Percentiles rank a stretch among this genome's conserved stretches.
phyloP scores from a whole-genome alignment of 176 grass and related monocot genomes.

The Puya raimondii region DNA sequence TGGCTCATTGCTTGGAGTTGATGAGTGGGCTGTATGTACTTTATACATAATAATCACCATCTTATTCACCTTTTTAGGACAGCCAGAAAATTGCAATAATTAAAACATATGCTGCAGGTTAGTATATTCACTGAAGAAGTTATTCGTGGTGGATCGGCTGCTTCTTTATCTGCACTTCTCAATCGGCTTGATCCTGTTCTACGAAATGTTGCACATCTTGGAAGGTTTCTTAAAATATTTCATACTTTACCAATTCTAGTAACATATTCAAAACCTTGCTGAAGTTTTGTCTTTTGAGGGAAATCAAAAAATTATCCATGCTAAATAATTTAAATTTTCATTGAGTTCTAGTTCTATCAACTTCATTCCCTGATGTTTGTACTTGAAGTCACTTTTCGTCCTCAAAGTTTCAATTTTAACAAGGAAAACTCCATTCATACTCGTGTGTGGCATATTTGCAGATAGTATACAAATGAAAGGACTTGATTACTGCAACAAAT shows the following conservation, averaged over 20 bases:
- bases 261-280: not conserved
- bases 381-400: not conserved
- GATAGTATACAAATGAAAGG: too few species aligned
- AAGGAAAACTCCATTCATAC: too few species aligned
- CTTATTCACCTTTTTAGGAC: slow-evolving; percentile 12
- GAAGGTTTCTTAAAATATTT: slow-evolving; percentile 40
- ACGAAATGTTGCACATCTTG: slow-evolving; percentile 69
- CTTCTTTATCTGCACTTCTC: slow-evolving; percentile 85
- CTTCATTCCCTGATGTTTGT: not conserved
- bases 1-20: slow-evolving; percentile 73
- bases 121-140: slow-evolving; percentile 95
- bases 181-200: slow-evolving; percentile 95
- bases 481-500: too few species aligned
- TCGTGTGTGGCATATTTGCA: too few species aligned
- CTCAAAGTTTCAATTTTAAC: not conserved
- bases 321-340: too few species aligned
- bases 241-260: not conserved
- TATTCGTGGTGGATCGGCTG: slow-evolving; percentile 95
- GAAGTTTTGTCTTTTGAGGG: too few species aligned
- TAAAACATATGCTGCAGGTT: slow-evolving; percentile 33
- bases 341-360: too few species aligned
- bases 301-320: not conserved
- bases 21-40: slow-evolving; percentile 67
- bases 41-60: slow-evolving; percentile 20
- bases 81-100: slow-evolving; percentile 16